phyloP scores from a whole-genome alignment of 139 green algal genomes.

The Ettlia oleoabundans region DNA sequence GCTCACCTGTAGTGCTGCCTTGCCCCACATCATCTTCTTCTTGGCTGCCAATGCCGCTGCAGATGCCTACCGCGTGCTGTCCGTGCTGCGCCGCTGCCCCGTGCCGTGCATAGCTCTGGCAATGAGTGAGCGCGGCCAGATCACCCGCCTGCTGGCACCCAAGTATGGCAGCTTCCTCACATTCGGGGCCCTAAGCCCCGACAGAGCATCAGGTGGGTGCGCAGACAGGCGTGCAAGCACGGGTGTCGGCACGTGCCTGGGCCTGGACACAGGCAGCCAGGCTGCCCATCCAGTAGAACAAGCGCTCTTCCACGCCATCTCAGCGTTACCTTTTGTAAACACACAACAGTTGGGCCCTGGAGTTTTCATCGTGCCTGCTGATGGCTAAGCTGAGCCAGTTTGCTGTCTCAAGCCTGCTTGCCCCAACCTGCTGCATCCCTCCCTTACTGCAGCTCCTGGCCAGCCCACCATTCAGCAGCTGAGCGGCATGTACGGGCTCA shows the following conservation, averaged over 20 bases:
- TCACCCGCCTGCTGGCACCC: slow-evolving; percentile 87
- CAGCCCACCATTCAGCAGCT: slow-evolving; percentile 61
- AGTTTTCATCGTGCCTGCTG: too few species aligned
- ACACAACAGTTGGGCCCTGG: too few species aligned
- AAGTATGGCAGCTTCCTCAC: slow-evolving; percentile 96
- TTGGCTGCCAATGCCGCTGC: background rate
- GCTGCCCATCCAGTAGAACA: too few species aligned
- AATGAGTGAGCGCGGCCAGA: slow-evolving; percentile 92
- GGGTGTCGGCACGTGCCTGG: too few species aligned
- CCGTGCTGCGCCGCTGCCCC: slow-evolving; percentile 59
- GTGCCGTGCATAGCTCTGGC: slow-evolving; percentile 87
- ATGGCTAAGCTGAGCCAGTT: too few species aligned
- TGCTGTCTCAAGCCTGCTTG: too few species aligned
- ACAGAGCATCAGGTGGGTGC: slow-evolving; percentile 52
- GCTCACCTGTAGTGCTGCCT: too few species aligned
- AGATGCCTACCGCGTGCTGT: slow-evolving; percentile 68
- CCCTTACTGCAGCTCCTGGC: slow-evolving; percentile 30
- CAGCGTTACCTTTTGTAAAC: too few species aligned
- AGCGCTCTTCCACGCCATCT: too few species aligned
- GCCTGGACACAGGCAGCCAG: too few species aligned
- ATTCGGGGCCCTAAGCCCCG: slow-evolving; percentile 88
- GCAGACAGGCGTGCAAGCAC: too few species aligned
- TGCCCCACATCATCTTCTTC: background rate
- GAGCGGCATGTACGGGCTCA: slow-evolving; percentile 68
- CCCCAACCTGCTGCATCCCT: too few species aligned